These are phyloP conservation scores for Aspergillus kassunensis DNA, from an alignment of 495 filamentous ascomycete species.

Conservation along the genomic window DNA sequence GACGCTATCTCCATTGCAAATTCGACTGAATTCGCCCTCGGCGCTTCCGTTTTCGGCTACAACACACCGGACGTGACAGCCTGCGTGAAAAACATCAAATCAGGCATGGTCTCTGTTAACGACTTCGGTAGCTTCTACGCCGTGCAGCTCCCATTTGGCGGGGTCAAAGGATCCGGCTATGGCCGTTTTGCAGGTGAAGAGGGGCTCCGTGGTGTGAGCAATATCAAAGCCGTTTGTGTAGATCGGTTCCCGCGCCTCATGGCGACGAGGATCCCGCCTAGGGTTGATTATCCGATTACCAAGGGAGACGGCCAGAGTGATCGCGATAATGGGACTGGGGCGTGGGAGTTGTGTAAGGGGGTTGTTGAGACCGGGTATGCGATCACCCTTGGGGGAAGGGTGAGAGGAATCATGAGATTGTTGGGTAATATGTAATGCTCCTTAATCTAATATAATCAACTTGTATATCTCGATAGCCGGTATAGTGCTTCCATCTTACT, in stretches of 20 bases:
- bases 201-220: conserved; percentile 78
- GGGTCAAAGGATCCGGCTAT: conserved; percentile 81
- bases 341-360: conserved; percentile 58
- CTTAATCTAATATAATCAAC: no score
- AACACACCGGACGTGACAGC: conserved; percentile 41
- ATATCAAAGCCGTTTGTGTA: conserved; percentile 77
- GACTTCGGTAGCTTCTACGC: conserved; percentile 93
- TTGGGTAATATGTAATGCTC: conserved; percentile 38
- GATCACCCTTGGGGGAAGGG: conserved; percentile 42
- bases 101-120: conserved; percentile 90
- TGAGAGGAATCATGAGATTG: conserved; percentile 46
- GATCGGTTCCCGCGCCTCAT: conserved; percentile 58
- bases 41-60: conserved; percentile 77
- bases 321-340: conserved; percentile 49
- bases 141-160: conserved; percentile 90
- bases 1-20: conserved; percentile 71
- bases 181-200: conserved; percentile 91
- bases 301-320: conserved; percentile 41
- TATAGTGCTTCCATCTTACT: no score
- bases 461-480: no score
- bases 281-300: conserved; percentile 75
- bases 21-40: conserved; percentile 71
- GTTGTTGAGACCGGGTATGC: conserved; percentile 63
- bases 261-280: conserved; percentile 71
- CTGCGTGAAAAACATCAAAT: conserved; percentile 64